Conservation (phyloP, 139 green algal genomes). For the Auxenochlorella pyrenoidosa region DNA sequence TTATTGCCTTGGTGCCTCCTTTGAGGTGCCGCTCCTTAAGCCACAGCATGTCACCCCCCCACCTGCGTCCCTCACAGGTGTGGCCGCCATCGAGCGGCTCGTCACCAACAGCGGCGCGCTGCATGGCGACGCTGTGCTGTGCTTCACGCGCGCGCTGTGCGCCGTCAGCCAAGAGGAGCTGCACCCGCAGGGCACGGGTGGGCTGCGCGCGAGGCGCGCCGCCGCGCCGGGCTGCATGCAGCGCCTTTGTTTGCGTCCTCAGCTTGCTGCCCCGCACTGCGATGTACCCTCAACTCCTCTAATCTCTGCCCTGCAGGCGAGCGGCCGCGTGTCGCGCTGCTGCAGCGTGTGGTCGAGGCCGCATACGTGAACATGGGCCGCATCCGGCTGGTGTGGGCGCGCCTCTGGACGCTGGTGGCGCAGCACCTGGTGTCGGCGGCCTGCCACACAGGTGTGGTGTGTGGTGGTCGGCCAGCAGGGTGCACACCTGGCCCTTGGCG, state of each 20-base stretch:
- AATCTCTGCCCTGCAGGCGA: neutral
- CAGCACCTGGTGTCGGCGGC: constrained; percentile 66
- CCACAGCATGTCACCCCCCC: too few relatives aligned
- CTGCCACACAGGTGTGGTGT: constrained; percentile 83
- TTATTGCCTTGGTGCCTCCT: neutral
- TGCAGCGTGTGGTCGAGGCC: constrained; percentile 62
- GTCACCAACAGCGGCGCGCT: constrained; percentile 68
- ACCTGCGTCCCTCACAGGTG: neutral
- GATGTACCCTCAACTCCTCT: too few relatives aligned
- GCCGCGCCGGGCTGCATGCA: neutral
- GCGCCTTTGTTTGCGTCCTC: too few relatives aligned
- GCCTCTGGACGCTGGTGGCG: constrained; percentile 92
- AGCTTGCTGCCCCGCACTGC: too few relatives aligned
- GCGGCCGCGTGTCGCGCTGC: constrained; percentile 37
- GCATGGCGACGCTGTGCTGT: constrained; percentile 91
- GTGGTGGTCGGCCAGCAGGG: neutral
- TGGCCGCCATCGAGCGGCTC: constrained; percentile 58
- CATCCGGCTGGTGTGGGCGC: constrained; percentile 94
- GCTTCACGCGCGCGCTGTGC: constrained; percentile 91
- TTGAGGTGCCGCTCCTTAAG: too few relatives aligned
- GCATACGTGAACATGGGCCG: constrained; percentile 96
- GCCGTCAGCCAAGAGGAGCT: constrained; percentile 88
- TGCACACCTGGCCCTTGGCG: too few relatives aligned
- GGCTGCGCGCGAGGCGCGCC: neutral
- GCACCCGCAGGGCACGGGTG: constrained; percentile 39